phyloP scores from a whole-genome alignment of 306 rosid genomes.

The Medicago arabica region DNA sequence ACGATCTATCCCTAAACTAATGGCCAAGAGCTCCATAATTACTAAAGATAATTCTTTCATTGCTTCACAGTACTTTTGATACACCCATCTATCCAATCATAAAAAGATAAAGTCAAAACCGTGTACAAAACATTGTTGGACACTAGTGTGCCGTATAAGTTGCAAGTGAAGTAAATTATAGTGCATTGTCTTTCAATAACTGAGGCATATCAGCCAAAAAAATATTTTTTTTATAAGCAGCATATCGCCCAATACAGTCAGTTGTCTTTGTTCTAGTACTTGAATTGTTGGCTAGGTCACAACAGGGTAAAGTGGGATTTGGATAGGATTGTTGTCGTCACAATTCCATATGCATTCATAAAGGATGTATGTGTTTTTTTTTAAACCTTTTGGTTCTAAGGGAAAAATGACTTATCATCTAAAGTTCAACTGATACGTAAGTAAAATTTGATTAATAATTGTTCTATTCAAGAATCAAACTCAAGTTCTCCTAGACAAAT shows the following conservation, averaged over 20 bases:
- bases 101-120: neutral
- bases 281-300: neutral
- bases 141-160: neutral
- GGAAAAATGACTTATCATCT: too few relatives aligned
- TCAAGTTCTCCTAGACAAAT: too few relatives aligned
- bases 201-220: neutral
- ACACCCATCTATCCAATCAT: conserved; percentile 55
- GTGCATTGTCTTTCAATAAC: neutral
- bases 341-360: neutral
- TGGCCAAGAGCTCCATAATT: conserved; percentile 72
- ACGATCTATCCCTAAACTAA: conserved; percentile 71
- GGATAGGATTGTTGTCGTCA: neutral
- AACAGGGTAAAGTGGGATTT: conserved; percentile 25
- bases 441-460: too few relatives aligned
- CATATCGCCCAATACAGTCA: neutral
- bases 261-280: conserved; percentile 10
- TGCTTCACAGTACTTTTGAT: conserved; percentile 73
- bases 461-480: too few relatives aligned
- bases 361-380: too few relatives aligned
- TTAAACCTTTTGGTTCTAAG: too few relatives aligned
- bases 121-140: neutral
- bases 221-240: too few relatives aligned
- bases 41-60: conserved; percentile 53
- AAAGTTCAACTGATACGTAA: too few relatives aligned
- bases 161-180: too few relatives aligned